phyloP scores from a whole-genome alignment of 352 stramenopile genomes.

The Globisporangium echinulatum region DNA sequence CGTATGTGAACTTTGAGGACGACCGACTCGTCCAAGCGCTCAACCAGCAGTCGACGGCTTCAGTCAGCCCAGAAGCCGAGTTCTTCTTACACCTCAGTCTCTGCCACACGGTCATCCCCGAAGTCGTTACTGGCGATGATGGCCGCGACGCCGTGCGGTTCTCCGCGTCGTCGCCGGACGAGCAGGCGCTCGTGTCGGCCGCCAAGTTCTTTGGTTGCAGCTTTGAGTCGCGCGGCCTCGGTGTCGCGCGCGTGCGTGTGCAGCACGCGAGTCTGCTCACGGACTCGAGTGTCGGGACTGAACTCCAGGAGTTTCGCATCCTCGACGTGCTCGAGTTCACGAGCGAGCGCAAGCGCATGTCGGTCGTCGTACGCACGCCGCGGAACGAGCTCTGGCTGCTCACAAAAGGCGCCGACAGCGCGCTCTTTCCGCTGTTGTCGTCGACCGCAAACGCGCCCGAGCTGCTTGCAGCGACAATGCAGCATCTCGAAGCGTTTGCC shows the following conservation, averaged over 20 bases:
- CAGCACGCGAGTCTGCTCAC: background rate
- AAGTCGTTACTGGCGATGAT: slow-evolving; percentile 21
- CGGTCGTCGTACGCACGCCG: slow-evolving; percentile 83
- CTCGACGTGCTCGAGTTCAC: slow-evolving; percentile 84
- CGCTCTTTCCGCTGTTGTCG: slow-evolving; percentile 63
- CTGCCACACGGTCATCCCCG: slow-evolving; percentile 1
- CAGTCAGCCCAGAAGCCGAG: background rate
- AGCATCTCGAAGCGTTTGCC: slow-evolving; percentile 60
- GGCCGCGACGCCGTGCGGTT: background rate
- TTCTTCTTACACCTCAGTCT: slow-evolving; percentile 1
- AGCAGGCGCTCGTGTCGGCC: background rate
- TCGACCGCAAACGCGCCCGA: slow-evolving; percentile 7
- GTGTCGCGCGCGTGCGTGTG: slow-evolving; percentile 30
- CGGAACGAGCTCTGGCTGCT: slow-evolving; percentile 47
- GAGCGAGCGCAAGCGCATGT: slow-evolving; percentile 97
- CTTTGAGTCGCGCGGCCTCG: background rate
- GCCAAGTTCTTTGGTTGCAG: slow-evolving; percentile 1
- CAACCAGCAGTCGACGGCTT: slow-evolving; percentile 1
- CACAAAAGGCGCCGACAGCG: slow-evolving; percentile 81
- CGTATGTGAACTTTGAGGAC: slow-evolving; percentile 14
- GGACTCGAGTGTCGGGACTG: background rate
- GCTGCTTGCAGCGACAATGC: slow-evolving; percentile 13
- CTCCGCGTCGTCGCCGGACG: background rate
- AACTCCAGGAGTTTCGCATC: slow-evolving; percentile 33
- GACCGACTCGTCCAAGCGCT: slow-evolving; percentile 74